Conservation (phyloP, 495 filamentous ascomycete genomes). For the Penicillium robsamsonii region DNA sequence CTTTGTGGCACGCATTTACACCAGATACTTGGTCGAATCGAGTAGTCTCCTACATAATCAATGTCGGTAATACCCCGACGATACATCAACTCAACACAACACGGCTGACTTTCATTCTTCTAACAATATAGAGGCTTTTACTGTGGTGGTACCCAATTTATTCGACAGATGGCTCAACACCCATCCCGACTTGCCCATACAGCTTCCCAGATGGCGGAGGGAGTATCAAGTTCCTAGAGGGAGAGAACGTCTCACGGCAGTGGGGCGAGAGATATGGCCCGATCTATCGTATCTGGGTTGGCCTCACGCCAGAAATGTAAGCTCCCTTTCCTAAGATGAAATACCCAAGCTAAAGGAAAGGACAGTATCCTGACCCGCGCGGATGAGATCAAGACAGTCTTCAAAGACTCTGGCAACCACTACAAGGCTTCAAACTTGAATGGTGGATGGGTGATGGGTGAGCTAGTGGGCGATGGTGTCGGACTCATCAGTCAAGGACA, state of each 20-base stretch:
- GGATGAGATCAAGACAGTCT: conserved; percentile 2
- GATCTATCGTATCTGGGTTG: conserved; percentile 9
- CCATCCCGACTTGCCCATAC: conserved; percentile 41
- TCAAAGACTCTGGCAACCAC: neutral
- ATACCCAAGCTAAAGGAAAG: neutral
- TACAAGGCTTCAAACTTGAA: neutral
- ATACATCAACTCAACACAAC: neutral
- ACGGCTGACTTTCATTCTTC: neutral
- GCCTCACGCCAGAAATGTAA: neutral
- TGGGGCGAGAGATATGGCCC: conserved; percentile 13
- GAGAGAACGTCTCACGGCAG: conserved; percentile 60
- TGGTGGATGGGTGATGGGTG: neutral
- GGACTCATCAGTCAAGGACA: conserved; percentile 2
- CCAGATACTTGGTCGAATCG: neutral
- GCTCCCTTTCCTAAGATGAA: neutral
- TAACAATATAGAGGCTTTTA: neutral
- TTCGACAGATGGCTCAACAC: neutral
- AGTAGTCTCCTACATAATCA: neutral
- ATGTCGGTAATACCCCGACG: neutral
- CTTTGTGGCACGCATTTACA: neutral
- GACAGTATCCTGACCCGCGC: neutral
- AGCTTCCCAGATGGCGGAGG: neutral
- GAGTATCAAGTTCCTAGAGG: conserved; percentile 24
- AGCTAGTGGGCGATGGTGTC: neutral
- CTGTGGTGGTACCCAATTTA: conserved; percentile 2